Evolutionary conservation across 2,329 filamentous ascomycete species (phyloP).

Genomic region (Cladosporium austrohemisphaericum): DNA sequence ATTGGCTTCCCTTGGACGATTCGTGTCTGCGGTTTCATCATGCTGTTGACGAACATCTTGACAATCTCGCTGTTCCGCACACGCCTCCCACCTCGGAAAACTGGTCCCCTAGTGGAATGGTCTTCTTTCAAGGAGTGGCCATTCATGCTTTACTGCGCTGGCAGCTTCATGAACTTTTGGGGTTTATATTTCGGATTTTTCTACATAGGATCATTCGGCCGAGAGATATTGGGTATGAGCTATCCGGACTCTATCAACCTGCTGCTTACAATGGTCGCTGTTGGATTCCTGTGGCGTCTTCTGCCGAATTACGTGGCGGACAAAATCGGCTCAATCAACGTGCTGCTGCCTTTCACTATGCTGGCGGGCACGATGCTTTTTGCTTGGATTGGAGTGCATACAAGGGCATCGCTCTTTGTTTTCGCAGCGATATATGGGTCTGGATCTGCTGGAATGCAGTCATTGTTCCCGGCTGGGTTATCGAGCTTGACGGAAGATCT

Average conservation of each 20-base stretch:
- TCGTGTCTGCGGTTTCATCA: conserved; percentile 49
- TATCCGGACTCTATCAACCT: conserved; percentile 52
- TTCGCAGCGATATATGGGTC: conserved; percentile 47
- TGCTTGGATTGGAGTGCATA: conserved; percentile 53
- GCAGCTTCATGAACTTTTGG: conserved; percentile 47
- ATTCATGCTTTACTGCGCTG: conserved; percentile 41
- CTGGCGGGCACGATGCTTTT: conserved; percentile 49
- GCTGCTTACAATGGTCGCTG: conserved; percentile 55
- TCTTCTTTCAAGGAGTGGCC: conserved; percentile 39
- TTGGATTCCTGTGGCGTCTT: conserved; percentile 54
- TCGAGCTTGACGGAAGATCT: conserved; percentile 45
- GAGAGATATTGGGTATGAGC: conserved; percentile 40
- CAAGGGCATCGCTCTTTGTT: conserved; percentile 36
- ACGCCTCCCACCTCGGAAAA: conserved; percentile 42
- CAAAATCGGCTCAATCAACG: conserved; percentile 54
- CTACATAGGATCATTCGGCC: conserved; percentile 41
- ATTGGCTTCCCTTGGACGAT: conserved; percentile 56
- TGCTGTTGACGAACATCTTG: conserved; percentile 31
- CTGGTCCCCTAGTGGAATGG: conserved; percentile 42
- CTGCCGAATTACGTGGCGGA: conserved; percentile 54
- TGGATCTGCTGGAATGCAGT: conserved; percentile 43
- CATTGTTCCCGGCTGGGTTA: conserved; percentile 43
- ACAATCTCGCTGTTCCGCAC: conserved; percentile 31
- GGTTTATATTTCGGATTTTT: conserved; percentile 36
- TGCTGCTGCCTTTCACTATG: conserved; percentile 50